phyloP scores from a whole-genome alignment of 2,329 filamentous ascomycete species.

The Sporothrix humicola region DNA sequence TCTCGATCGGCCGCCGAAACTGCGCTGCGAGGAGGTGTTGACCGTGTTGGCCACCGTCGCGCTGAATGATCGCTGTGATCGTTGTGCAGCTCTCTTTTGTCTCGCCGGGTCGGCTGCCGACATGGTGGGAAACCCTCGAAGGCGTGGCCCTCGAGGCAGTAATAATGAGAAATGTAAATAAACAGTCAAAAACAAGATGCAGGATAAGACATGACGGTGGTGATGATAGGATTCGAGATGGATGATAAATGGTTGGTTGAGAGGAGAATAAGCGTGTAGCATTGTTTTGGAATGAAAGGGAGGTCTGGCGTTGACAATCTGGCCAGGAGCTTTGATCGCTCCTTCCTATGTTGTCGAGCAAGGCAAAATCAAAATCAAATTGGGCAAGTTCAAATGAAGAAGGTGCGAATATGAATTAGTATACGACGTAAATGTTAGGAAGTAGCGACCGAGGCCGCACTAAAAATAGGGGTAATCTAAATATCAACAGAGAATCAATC shows the following conservation, averaged over 20 bases:
- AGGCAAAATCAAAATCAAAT: not conserved
- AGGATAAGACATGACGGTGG: not conserved
- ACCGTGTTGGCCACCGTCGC: not conserved
- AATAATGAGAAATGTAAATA: no score
- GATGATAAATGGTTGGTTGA: not conserved
- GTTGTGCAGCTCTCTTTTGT: slow-evolving; percentile 17
- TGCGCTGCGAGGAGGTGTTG: not conserved
- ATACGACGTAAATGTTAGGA: slow-evolving; percentile 9
- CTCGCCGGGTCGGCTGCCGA: not conserved
- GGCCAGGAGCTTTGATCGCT: not conserved
- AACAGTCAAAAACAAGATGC: not conserved
- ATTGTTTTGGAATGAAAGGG: not conserved
- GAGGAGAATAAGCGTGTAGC: no score
- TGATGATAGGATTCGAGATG: not conserved
- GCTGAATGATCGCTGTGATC: not conserved
- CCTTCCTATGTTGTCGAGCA: not conserved
- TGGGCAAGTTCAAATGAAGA: not conserved
- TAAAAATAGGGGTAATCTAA: not conserved
- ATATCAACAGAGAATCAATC: not conserved
- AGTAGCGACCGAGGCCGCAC: not conserved
- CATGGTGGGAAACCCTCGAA: not conserved
- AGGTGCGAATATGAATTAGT: not conserved
- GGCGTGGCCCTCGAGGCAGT: not conserved
- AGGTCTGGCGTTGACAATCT: not conserved
- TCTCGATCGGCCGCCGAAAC: not conserved